Evolutionary conservation across 805 yeast genomes (phyloP).

Genomic region (Spathaspora arborariae): DNA sequence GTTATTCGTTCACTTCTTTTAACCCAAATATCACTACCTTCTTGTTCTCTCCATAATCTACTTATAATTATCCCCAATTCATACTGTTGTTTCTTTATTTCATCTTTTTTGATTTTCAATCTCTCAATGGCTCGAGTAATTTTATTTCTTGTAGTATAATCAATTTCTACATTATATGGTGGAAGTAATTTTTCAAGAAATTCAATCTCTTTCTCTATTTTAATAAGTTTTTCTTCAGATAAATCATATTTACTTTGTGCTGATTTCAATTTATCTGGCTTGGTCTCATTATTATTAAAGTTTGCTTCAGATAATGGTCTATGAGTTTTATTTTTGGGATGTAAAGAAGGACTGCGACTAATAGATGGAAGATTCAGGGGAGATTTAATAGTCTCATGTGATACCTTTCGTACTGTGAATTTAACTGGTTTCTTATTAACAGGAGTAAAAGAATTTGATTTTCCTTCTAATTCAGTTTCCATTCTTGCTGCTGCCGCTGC

Average conservation of each 20-base stretch:
- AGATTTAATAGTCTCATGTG: constrained; percentile 21
- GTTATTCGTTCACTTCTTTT: constrained; percentile 12
- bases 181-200: constrained; percentile 38
- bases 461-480: neutral
- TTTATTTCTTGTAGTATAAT: constrained; percentile 37
- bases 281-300: neutral
- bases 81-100: constrained; percentile 38
- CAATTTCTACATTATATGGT: constrained; percentile 41
- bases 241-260: constrained; percentile 35
- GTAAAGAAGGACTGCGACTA: neutral
- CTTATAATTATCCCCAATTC: constrained; percentile 39
- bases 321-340: neutral
- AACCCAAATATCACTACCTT: constrained; percentile 42
- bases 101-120: constrained; percentile 37
- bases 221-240: constrained; percentile 26
- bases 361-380: constrained; percentile 7
- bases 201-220: constrained; percentile 37
- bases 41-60: constrained; percentile 40
- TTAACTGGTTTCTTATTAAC: constrained; percentile 23
- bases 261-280: constrained; percentile 15
- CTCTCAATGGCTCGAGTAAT: constrained; percentile 39
- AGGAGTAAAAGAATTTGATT: neutral
- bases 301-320: neutral
- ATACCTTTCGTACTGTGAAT: constrained; percentile 32
- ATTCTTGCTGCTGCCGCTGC: neutral